Evolutionary conservation across 108 stramenopile species (phyloP), one percentile per base, ranked within the genome.

Genomic region (Mayamaea pseudoterrestris): DNA sequence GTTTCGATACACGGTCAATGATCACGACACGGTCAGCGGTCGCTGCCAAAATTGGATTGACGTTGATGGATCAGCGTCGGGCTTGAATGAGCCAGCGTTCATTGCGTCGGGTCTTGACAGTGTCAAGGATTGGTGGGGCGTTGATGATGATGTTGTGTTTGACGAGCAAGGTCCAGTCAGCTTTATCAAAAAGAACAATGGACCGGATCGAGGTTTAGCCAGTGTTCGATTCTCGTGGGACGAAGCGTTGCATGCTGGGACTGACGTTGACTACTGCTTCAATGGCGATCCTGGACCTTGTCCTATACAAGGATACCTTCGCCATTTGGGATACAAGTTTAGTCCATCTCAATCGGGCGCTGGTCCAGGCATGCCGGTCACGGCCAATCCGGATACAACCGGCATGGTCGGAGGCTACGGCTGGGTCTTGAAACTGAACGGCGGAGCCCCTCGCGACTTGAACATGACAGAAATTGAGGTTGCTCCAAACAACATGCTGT

Each of bases 11-110:
- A 20, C 2, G 5, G 34, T 28, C 20, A 41, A 31, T 35, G 11
- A 7, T 1, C 28, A n/a, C 2, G 41, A 45, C 5, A 45, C 55
- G 11, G 61, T 63, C 11, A 42, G 39, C 50, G 66, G 53, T 13
- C 24, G 60, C 16, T 25, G 28, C 11, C 66, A 67, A 23, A 62
- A 62, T 35, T 67, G 66, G 66, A 13, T 56, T 5, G 66, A 67
- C 43, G 43, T 32, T 14, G 66, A 67, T 45, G 66, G 66, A 2
- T 49, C 41, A 9, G 55, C 42, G 9, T 28, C 60, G 14, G 60
- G 60, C 9, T 26, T 57, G 16, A 32, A 35, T 30, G 55, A 51
- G 9, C 41, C 46, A 23, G 35, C 56, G 0, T 30, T 57, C 21
- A 62, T 62, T 55, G 66, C 36, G 6, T 60, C 58, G 26, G 66